Base-by-base conservation (phyloP, 352 stramenopile species). In the Phytophthora citrophthora region DNA sequence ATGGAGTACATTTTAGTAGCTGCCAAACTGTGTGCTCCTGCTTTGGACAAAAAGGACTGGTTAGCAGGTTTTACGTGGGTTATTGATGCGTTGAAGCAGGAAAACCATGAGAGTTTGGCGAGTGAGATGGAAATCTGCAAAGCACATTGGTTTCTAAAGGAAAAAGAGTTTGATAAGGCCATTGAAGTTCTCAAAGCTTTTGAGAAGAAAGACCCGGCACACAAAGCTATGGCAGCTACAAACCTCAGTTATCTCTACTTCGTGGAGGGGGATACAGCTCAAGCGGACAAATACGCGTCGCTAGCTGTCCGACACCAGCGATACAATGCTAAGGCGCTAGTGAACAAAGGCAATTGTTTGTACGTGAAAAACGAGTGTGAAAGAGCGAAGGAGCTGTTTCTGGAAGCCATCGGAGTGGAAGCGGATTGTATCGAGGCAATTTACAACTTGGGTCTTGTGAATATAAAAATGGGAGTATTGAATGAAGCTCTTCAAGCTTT, bases 191-290 rank as follows among this genome's bases (percentile, higher is more conserved):
- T 99, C 24, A 98, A 98, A 77, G 80, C 86, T 18, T 98, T 99
- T 52, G 93, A 99, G 72, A 98, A 98, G 67, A 99, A 98, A 65
- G 93, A 98, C 62, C 79, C 88, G 38, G 80, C 86, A 48, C 86
- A 98, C 54, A 98, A 97, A 53, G 89, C 95, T 20, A 97, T 97
- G 82, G 91, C 95, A 24, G 93, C 94, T 11, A 98, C 93, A 8
- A 99, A 99, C 64, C 77, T 99, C 20, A 97, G 88, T 34, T 99
- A 98, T 67, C 81, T 99, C 8, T 98, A 98, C 68, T 99, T 99
- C 53, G 88, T 99, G 40, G 92, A 99, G 70, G 93, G 92, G 38
- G 91, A 99, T 61, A 81, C 88, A 13, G 60, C 77, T 18, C 88
- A 93, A 52, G 96, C 97, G 3, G 92, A 98, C 62, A 94, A 97